These are phyloP conservation scores for Sclerotinia trifoliorum DNA, from an alignment of 2,329 filamentous ascomycete genomes.

Conservation along the genomic window DNA sequence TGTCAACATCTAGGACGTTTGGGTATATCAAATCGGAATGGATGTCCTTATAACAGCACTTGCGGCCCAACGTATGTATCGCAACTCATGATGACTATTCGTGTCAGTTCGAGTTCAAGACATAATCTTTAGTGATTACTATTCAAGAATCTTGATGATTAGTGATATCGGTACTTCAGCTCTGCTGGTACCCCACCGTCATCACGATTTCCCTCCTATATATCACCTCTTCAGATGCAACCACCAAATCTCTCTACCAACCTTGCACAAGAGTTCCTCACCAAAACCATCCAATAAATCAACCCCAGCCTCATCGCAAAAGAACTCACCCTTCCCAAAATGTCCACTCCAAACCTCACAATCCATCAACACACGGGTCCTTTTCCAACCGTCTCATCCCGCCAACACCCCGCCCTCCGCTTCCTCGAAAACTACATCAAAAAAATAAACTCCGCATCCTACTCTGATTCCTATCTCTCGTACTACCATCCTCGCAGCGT, in stretches of 20 bases:
- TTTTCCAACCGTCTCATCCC: neutral
- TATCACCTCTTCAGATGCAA: neutral
- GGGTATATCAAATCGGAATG: neutral
- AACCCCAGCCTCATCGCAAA: constrained; percentile 44
- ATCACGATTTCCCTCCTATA: neutral
- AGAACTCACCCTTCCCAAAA: neutral
- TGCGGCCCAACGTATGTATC: neutral
- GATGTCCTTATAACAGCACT: neutral
- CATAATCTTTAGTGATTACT: neutral
- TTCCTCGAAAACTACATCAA: constrained; percentile 11
- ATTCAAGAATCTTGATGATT: neutral
- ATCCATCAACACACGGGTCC: neutral
- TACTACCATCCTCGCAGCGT: constrained; percentile 13
- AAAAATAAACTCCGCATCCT: constrained; percentile 7
- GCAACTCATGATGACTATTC: neutral
- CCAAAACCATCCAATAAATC: constrained; percentile 28
- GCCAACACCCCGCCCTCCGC: constrained; percentile 2
- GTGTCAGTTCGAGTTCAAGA: neutral
- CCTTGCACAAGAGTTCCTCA: neutral
- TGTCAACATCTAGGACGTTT: neutral
- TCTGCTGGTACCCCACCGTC: neutral
- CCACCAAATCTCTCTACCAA: neutral
- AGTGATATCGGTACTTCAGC: neutral
- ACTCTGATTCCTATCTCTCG: constrained; percentile 5
- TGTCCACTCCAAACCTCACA: neutral